Percentiles rank a stretch among this genome's conserved stretches.
Evolutionary conservation across 164 flowering plant genomes (phyloP).

Genomic region (Aristolochia californica): DNA sequence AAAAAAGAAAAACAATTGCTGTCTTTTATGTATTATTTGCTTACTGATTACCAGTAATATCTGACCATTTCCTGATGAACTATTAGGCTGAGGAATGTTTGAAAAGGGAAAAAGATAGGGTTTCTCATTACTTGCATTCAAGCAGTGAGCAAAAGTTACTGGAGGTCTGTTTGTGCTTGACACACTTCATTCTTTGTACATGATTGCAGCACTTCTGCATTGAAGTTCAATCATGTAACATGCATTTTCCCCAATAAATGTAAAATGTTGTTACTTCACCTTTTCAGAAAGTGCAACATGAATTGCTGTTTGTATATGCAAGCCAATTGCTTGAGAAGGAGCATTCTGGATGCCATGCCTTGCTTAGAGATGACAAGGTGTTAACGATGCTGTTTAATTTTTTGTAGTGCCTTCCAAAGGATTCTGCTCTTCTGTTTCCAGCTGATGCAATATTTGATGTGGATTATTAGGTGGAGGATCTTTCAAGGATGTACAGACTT

Average conservation of each 20-base stretch:
- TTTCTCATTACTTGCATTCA: constrained; percentile 68
- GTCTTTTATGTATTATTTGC: not conserved
- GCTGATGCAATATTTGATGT: not conserved
- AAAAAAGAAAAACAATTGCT: no score
- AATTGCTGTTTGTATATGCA: constrained; percentile 31
- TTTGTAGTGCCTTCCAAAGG: not conserved
- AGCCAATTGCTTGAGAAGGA: constrained; percentile 84
- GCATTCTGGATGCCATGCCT: constrained; percentile 85
- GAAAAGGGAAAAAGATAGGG: constrained; percentile 77
- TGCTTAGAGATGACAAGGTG: constrained; percentile 94
- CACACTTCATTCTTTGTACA: no score
- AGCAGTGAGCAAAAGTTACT: constrained; percentile 72
- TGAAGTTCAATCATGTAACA: not conserved
- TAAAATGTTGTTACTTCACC: not conserved
- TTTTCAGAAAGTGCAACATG: constrained; percentile 27
- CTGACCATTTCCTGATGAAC: not conserved
- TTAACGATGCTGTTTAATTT: not conserved
- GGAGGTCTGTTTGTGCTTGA: constrained; percentile 33
- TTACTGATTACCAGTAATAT: no score
- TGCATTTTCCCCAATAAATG: not conserved
- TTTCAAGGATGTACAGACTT: constrained; percentile 90
- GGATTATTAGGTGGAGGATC: constrained; percentile 44
- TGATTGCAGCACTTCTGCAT: not conserved
- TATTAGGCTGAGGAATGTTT: constrained; percentile 78
- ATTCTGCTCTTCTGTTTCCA: not conserved